A percentile compares a stretch with the other conserved stretches of the same genome.
phyloP scores from a whole-genome alignment of 306 rosid species.

The Carpinus viminea region DNA sequence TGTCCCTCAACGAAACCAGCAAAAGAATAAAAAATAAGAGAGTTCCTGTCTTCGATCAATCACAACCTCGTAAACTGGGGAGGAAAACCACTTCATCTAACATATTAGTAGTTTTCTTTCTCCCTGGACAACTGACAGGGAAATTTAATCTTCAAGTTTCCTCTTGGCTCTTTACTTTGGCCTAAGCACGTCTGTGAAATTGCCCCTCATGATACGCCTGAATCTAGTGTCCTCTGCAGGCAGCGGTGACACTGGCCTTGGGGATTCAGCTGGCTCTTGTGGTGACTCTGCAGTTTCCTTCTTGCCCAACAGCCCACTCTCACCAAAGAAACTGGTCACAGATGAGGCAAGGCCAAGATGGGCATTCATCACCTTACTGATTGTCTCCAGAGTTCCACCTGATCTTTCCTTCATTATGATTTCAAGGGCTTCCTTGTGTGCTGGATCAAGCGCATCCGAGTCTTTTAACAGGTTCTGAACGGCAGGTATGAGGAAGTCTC shows the following conservation, averaged over 20 bases:
- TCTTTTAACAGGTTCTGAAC: slow-evolving; percentile 83
- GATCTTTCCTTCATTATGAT: slow-evolving; percentile 92
- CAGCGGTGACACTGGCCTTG: slow-evolving; percentile 31
- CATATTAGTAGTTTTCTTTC: slow-evolving; percentile 1
- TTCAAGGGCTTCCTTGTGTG: slow-evolving; percentile 98
- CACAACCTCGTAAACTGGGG: slow-evolving; percentile 4
- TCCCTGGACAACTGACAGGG: neutral
- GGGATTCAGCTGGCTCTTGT: slow-evolving; percentile 50
- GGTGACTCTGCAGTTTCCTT: slow-evolving; percentile 56
- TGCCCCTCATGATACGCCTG: slow-evolving; percentile 88
- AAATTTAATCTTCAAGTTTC: slow-evolving; percentile 39
- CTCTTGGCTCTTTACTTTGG: slow-evolving; percentile 68
- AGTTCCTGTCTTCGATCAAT: neutral
- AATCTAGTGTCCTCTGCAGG: slow-evolving; percentile 82
- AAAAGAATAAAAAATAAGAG: neutral
- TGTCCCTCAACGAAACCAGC: neutral
- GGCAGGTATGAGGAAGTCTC: slow-evolving; percentile 79
- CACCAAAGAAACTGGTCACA: slow-evolving; percentile 82
- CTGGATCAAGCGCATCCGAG: slow-evolving; percentile 85
- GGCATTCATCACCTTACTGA: slow-evolving; percentile 95
- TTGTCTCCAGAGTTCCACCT: slow-evolving; percentile 84
- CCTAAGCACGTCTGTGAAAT: slow-evolving; percentile 90
- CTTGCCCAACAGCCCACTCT: slow-evolving; percentile 81
- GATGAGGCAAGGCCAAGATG: slow-evolving; percentile 86
- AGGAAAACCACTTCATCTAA: slow-evolving; percentile 19